Evolutionary conservation across 805 yeast genomes (phyloP), one percentile per base, ranked within the genome.

Genomic region (Pichia phayaonensis): DNA sequence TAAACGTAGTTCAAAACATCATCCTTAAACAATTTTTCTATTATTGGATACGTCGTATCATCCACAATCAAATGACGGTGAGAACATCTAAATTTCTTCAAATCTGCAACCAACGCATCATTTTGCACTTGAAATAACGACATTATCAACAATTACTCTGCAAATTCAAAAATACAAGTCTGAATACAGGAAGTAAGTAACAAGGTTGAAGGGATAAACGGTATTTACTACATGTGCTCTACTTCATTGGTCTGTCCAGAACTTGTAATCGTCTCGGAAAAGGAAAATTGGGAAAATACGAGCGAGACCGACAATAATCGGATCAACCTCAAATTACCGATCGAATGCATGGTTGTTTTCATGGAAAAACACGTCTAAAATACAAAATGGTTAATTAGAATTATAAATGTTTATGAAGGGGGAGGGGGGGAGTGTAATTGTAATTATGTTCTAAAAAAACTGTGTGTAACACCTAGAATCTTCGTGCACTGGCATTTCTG

Each of bases 401-500:
- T 46, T 40, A 40, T 23, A 41, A 29, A 21, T 23, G 29, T 21
- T 38, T 18, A 16, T 22, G 8, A n/a, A n/a, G n/a, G n/a, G n/a
- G n/a, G n/a, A n/a, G n/a, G n/a, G n/a, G n/a, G n/a, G n/a, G n/a
- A n/a, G n/a, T n/a, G n/a, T n/a, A n/a, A n/a, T n/a, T n/a, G n/a
- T n/a, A n/a, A n/a, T n/a, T n/a, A n/a, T n/a, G n/a, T n/a, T n/a
- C n/a, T n/a, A n/a, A n/a, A n/a, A n/a, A n/a, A 85, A 92, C 62
- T 90, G 96, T 1, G 97, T 92, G 65, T 84, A 81, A 57, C 88
- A 81, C 57, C 78, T 74, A 2, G 96, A 87, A 21, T 76, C 80
- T 46, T 80, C 84, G 64, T 92, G 98, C 34, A 92, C 76, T 34
- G 76, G 83, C 99, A 92, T 92, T 54, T 77, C 80, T 22, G 81